Percentiles rank a stretch among this genome's conserved stretches.
These are phyloP conservation scores for Senna tora DNA, from an alignment of 306 rosid species.

Conservation along the genomic window DNA sequence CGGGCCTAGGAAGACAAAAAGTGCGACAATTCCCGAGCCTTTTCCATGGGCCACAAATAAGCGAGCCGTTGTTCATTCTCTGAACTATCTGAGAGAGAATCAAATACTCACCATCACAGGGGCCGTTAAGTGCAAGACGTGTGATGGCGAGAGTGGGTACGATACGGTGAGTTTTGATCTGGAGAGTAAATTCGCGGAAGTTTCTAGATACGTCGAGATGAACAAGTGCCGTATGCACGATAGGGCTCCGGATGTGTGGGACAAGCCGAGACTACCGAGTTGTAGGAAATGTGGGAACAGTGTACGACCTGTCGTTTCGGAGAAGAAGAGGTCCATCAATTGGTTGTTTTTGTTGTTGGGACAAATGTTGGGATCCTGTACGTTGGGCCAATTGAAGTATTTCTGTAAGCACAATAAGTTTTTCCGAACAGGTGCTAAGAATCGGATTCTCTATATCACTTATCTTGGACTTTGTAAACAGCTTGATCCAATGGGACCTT, in stretches of 20 bases:
- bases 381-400: slow-evolving; percentile 56
- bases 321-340: slow-evolving; percentile 48
- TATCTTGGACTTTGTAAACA: slow-evolving; percentile 51
- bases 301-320: slow-evolving; percentile 44
- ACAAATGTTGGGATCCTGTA: slow-evolving; percentile 55
- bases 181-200: not conserved
- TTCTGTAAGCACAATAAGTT: slow-evolving; percentile 51
- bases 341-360: slow-evolving; percentile 72
- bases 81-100: not conserved
- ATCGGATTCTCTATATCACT: slow-evolving; percentile 58
- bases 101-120: slow-evolving; percentile 36
- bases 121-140: slow-evolving; percentile 47
- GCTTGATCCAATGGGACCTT: slow-evolving; percentile 40
- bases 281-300: slow-evolving; percentile 52
- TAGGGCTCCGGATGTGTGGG: slow-evolving; percentile 57
- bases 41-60: slow-evolving; percentile 58
- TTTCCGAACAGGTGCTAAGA: slow-evolving; percentile 70
- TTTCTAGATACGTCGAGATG: not conserved
- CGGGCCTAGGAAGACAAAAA: not conserved
- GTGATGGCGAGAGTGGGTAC: slow-evolving; percentile 24
- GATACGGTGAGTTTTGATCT: slow-evolving; percentile 30
- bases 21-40: slow-evolving; percentile 20
- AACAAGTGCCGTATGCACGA: slow-evolving; percentile 23
- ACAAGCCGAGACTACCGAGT: slow-evolving; percentile 35
- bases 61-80: slow-evolving; percentile 40